phyloP scores from a whole-genome alignment of 2,329 filamentous ascomycete species.

The Hymenoscyphus linearis region DNA sequence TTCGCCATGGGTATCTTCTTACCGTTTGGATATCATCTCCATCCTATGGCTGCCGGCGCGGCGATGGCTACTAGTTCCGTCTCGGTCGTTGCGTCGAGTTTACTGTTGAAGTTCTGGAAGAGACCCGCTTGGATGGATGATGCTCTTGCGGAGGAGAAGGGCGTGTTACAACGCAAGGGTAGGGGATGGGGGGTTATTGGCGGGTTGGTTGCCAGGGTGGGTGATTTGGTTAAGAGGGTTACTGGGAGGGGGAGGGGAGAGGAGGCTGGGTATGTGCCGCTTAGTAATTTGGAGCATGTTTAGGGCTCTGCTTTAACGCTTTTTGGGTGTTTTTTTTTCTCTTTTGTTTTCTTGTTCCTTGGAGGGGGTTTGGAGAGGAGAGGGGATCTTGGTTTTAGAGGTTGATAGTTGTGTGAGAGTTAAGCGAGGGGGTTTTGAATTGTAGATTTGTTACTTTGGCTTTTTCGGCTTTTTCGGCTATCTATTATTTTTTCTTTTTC shows the following conservation, averaged over 20 bases:
- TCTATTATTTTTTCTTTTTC: too few species aligned
- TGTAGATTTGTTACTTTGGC: too few species aligned
- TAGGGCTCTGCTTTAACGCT: too few species aligned
- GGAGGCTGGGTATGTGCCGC: slow-evolving; percentile 55
- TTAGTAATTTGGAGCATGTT: slow-evolving; percentile 36
- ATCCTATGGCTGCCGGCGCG: slow-evolving; percentile 89
- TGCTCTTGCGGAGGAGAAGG: slow-evolving; percentile 56
- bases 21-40: slow-evolving; percentile 79
- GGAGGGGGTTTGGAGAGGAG: not conserved
- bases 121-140: slow-evolving; percentile 84
- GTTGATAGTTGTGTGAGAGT: too few species aligned
- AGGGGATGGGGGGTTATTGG: slow-evolving; percentile 32
- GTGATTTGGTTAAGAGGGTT: slow-evolving; percentile 37
- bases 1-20: slow-evolving; percentile 97
- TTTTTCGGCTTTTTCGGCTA: too few species aligned
- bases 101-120: slow-evolving; percentile 82
- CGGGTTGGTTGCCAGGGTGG: slow-evolving; percentile 38
- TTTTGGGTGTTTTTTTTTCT: not conserved
- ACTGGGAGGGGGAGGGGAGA: slow-evolving; percentile 36
- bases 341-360: slow-evolving; percentile 1
- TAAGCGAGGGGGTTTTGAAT: too few species aligned
- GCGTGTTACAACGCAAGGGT: slow-evolving; percentile 32
- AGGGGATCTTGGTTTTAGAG: too few species aligned
- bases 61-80: slow-evolving; percentile 92
- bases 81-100: slow-evolving; percentile 77